Conservation (phyloP, 1,139 yeast genomes). For the Kurtzmaniella natalensis region DNA sequence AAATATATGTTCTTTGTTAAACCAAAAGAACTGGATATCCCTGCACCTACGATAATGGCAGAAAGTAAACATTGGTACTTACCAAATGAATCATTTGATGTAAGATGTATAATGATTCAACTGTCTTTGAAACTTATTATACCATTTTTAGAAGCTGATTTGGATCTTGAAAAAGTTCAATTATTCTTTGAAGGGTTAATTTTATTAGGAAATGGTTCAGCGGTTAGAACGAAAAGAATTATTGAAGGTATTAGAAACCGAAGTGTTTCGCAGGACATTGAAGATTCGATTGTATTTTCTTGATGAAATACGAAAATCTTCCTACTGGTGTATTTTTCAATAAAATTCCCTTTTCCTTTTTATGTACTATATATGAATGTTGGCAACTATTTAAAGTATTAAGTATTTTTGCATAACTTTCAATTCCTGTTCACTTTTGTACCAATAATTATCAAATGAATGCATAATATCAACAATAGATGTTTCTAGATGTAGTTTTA, state of each 20-base stretch:
- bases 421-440: no score
- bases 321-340: no score
- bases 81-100: slow-evolving; percentile 26
- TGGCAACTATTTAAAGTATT: no score
- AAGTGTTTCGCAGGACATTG: no score
- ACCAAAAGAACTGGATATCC: slow-evolving; percentile 12
- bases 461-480: no score
- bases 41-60: slow-evolving; percentile 14
- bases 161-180: slow-evolving; percentile 29
- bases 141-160: slow-evolving; percentile 20
- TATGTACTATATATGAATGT: no score
- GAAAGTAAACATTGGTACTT: slow-evolving; percentile 30
- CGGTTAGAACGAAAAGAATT: neutral
- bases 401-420: no score
- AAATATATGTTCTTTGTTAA: slow-evolving; percentile 34
- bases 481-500: no score
- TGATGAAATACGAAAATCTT: no score
- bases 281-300: no score
- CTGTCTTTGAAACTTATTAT: slow-evolving; percentile 25
- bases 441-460: no score
- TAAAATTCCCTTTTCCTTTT: no score
- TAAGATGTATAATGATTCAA: slow-evolving; percentile 37
- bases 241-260: neutral
- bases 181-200: slow-evolving; percentile 32
- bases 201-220: slow-evolving; percentile 33